phyloP scores from a whole-genome alignment of 768 basidiomycete genomes.

The Basidioascus undulatus region DNA sequence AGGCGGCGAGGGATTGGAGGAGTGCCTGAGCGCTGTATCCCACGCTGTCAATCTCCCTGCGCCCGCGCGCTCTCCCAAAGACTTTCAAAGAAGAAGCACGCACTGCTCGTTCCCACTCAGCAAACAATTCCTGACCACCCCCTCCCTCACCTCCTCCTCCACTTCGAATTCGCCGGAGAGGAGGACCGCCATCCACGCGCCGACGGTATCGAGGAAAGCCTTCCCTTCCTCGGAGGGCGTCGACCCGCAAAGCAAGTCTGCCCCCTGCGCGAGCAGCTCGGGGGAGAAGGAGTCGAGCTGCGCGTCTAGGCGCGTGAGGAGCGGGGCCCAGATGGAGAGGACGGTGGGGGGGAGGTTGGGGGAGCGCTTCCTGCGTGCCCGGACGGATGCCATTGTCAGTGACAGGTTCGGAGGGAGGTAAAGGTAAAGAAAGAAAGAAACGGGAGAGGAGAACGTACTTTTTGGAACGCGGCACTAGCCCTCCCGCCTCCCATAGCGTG shows the following conservation, averaged over 20 bases:
- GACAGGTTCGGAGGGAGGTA: neutral
- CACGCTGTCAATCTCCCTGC: too few species aligned
- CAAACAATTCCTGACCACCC: too few species aligned
- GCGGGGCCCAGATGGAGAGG: neutral
- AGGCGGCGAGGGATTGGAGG: too few species aligned
- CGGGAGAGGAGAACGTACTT: conserved; percentile 29
- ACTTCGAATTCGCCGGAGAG: neutral
- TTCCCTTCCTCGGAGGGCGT: too few species aligned
- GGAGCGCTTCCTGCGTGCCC: conserved; percentile 3
- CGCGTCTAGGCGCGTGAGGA: conserved; percentile 6
- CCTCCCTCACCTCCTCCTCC: neutral
- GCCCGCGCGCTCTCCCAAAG: too few species aligned
- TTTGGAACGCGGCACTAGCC: conserved; percentile 56
- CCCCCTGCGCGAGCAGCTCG: too few species aligned
- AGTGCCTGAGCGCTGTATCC: too few species aligned
- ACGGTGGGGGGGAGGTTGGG: conserved; percentile 3
- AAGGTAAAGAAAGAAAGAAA: too few species aligned
- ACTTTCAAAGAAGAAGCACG: too few species aligned
- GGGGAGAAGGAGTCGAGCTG: neutral
- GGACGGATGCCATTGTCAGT: neutral
- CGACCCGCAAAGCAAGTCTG: too few species aligned
- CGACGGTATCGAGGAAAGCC: too few species aligned
- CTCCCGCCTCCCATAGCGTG: conserved; percentile 41
- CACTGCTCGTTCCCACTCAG: too few species aligned
- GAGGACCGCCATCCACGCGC: conserved; percentile 2